Conservation (phyloP, 768 basidiomycete species). For the Lactarius sp. region DNA sequence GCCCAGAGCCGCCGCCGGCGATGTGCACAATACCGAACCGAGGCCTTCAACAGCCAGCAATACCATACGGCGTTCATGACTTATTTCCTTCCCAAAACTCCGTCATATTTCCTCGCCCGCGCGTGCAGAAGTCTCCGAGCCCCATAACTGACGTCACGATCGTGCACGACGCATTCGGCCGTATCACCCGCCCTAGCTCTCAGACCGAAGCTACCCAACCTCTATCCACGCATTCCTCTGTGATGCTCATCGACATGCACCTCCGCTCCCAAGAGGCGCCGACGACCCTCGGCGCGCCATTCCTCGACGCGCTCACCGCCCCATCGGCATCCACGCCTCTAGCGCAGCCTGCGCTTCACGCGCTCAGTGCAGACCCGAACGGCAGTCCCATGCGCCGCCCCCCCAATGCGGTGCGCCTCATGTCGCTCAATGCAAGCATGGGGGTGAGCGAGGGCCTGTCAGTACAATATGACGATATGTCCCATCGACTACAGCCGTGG, state of each 20-base stretch:
- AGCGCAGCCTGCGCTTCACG: background rate
- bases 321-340: background rate
- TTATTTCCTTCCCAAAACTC: background rate
- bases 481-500: constrained; percentile 34
- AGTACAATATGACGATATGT: constrained; percentile 13
- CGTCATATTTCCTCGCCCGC: background rate
- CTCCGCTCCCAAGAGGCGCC: background rate
- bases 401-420: background rate
- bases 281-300: background rate
- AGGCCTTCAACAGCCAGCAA: background rate
- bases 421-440: constrained; percentile 11
- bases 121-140: constrained; percentile 7
- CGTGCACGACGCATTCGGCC: constrained; percentile 10
- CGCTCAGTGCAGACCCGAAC: background rate
- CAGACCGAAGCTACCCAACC: background rate
- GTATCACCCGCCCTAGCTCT: background rate
- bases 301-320: constrained; percentile 1
- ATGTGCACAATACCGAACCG: background rate
- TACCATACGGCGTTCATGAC: background rate
- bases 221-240: background rate
- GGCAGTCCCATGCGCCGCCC: constrained; percentile 10
- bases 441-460: constrained; percentile 21
- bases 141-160: constrained; percentile 14
- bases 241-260: background rate
- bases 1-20: background rate